A percentile compares a stretch with the other conserved stretches of the same genome.
These are phyloP conservation scores for thale cress (Arabidopsis thaliana) DNA, from an alignment of 345 rosid species.

Conservation along the genomic window DNA sequence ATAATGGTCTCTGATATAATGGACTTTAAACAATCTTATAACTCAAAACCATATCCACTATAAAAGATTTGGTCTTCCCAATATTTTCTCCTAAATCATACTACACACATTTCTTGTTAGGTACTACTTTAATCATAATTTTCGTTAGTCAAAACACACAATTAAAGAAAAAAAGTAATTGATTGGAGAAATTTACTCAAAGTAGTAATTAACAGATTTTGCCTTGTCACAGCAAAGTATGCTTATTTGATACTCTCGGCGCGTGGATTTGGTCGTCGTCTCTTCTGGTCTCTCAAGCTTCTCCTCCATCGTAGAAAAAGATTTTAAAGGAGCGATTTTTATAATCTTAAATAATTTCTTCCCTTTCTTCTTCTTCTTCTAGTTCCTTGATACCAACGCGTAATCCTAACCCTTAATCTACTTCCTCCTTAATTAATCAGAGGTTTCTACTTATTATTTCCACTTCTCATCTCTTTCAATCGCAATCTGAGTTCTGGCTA, in stretches of 20 bases:
- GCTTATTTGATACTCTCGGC: slow-evolving; percentile 4
- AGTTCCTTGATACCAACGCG: slow-evolving; percentile 26
- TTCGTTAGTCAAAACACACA: not conserved
- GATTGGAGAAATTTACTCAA: slow-evolving; percentile 7
- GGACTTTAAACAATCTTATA: slow-evolving; percentile 6
- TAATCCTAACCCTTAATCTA: slow-evolving; percentile 32
- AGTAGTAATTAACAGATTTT: slow-evolving; percentile 17
- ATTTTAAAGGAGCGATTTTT: not conserved
- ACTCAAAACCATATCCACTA: slow-evolving; percentile 31
- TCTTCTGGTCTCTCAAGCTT: slow-evolving; percentile 28
- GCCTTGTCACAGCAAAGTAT: slow-evolving; percentile 17
- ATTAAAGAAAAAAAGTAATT: not conserved
- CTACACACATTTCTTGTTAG: slow-evolving; percentile 16
- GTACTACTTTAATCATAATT: not conserved
- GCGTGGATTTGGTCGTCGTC: slow-evolving; percentile 32
- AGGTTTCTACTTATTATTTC: slow-evolving; percentile 2
- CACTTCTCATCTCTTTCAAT: slow-evolving; percentile 18
- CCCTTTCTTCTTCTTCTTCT: slow-evolving; percentile 13
- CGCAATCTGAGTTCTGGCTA: slow-evolving; percentile 24
- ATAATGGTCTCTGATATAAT: not conserved
- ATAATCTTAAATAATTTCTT: not conserved
- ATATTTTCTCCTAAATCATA: slow-evolving; percentile 15
- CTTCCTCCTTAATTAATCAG: slow-evolving; percentile 17
- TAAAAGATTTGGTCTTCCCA: not conserved
- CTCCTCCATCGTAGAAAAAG: slow-evolving; percentile 23